Base-by-base conservation (phyloP, 495 filamentous ascomycete genomes). In the Schizothecium vesticola region DNA sequence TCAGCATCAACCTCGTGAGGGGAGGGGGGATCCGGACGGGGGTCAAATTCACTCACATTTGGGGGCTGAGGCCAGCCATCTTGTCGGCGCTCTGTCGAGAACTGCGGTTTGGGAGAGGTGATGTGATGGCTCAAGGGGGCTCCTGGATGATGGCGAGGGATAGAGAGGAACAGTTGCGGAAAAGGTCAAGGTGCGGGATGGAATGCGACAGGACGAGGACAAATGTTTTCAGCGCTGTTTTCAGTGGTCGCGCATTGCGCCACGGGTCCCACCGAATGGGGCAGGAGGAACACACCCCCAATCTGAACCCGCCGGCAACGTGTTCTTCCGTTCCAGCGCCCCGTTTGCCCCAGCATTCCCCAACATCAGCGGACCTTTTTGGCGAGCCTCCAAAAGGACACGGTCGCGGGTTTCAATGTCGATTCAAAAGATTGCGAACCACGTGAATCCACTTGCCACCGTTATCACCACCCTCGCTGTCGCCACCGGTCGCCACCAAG, bases 21-120 rank as follows among this genome's bases (percentile, higher is more conserved):
- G 43, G 59, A 56, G 22, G 59, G 67, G 59, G 67, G 57, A 11
- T 59, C 21, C 55, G 57, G 57, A 60, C 6, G 55, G 55, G 43
- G 8, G 23, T 3, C 21, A 21, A 23, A 59, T 58, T 69, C 55
- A 22, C 81, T 67, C 80, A 85, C 84, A 86, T 79, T 71, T 86
- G 84, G 36, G 84, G 82, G 66, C 76, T 82, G 63, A 86, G n/a
- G n/a, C n/a, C 76, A 69, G 70, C 81, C 84, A 86, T 86, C 73
- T 76, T 84, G 75, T 61, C 24, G 31, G 33, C 51, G 43, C 43
- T 31, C 22, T 22, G 26, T 21, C 36, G 21, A 25, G 63, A 24
- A 24, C 31, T 24, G 51, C 12, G 43, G 2, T 58, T 16, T 19
- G 8, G 21, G 28, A 31, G 28, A 24, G 10, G 24, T n/a, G 24